A percentile compares a stretch with the other conserved stretches of the same genome.
These are phyloP conservation scores for Pistacia atlantica DNA, from an alignment of 345 rosid species.

Conservation along the genomic window DNA sequence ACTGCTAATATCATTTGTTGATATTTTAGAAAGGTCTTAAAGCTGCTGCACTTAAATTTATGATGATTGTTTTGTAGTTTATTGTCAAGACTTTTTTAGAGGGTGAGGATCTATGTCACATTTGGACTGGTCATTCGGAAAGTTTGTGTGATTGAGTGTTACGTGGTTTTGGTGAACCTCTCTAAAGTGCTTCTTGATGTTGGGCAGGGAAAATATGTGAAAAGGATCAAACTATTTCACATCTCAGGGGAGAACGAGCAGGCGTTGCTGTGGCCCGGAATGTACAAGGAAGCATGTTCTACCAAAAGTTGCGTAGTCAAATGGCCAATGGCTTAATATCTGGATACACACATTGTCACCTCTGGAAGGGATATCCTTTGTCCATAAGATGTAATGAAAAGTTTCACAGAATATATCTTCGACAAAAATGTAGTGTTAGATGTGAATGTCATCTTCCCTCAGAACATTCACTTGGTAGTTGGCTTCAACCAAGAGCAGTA, in stretches of 20 bases:
- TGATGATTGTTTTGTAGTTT: not conserved
- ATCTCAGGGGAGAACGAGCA: constrained; percentile 26
- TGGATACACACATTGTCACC: constrained; percentile 28
- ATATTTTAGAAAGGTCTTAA: not conserved
- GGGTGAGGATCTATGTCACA: not conserved
- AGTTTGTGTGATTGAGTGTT: not conserved
- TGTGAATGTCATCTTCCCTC: constrained; percentile 32
- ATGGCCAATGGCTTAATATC: constrained; percentile 34
- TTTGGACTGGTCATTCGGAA: not conserved
- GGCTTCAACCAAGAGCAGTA: constrained; percentile 26
- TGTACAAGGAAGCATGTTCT: constrained; percentile 33
- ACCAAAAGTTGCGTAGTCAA: constrained; percentile 25
- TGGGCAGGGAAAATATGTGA: constrained; percentile 47
- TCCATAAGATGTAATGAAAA: constrained; percentile 32
- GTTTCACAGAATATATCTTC: constrained; percentile 13
- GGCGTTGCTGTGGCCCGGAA: constrained; percentile 23
- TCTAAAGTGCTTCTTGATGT: constrained; percentile 15
- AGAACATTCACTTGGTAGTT: constrained; percentile 23
- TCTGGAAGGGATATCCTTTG: constrained; percentile 29
- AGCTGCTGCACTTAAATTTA: not conserved
- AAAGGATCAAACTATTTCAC: constrained; percentile 31
- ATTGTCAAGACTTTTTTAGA: not conserved
- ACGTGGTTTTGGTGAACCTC: not conserved
- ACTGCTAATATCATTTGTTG: not conserved
- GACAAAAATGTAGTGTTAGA: constrained; percentile 26